These are phyloP conservation scores for Fusarium mexicanum DNA, from an alignment of 2,329 filamentous ascomycete species.

Conservation along the genomic window DNA sequence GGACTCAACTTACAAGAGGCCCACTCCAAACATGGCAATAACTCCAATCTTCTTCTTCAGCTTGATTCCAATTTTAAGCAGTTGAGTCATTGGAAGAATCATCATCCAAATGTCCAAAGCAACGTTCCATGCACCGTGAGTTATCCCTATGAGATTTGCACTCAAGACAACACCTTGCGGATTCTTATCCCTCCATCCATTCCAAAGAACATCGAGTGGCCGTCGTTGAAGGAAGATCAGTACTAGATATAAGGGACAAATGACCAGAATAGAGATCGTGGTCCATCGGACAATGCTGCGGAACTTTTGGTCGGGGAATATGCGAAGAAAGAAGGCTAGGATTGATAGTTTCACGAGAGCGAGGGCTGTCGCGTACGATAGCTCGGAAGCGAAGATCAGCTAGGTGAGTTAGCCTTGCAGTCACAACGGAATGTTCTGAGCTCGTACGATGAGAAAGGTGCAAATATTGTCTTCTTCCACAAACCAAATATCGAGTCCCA, in stretches of 20 bases:
- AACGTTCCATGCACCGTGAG: neutral
- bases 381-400: neutral
- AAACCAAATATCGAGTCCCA: neutral
- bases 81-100: neutral
- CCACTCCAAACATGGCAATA: slow-evolving; percentile 8
- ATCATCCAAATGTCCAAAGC: slow-evolving; percentile 19
- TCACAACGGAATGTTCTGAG: rapidly evolving
- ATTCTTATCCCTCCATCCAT: neutral
- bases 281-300: neutral
- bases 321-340: neutral
- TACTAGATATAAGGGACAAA: rapidly evolving
- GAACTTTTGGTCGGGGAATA: neutral
- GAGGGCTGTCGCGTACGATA: neutral
- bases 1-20: neutral
- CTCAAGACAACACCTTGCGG: neutral
- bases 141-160: neutral
- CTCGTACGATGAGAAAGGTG: neutral
- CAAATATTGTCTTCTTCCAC: neutral
- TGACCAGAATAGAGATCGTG: rapidly evolving
- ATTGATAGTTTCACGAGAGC: neutral
- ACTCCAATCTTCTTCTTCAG: slow-evolving; percentile 1
- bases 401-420: neutral
- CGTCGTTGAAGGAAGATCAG: neutral
- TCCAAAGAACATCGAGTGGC: neutral
- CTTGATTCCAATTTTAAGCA: neutral